Base-by-base conservation (phyloP, 345 rosid genomes). In the Aethionema arabicum region DNA sequence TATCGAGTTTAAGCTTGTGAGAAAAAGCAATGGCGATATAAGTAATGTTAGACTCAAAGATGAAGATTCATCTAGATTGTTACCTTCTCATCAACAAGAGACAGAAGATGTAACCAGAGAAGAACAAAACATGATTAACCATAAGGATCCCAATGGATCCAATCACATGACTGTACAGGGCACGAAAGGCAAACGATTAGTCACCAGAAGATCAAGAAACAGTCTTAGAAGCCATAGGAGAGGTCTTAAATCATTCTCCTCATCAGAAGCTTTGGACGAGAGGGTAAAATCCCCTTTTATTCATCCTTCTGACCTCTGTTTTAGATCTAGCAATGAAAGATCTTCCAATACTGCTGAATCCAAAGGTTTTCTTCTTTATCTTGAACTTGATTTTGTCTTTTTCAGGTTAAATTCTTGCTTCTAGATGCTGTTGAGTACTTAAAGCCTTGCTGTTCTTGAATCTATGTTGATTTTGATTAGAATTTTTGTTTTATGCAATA, bases 171-270 rank as follows among this genome's bases (percentile, higher is more conserved):
- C 46, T 12, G 42, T 54, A 11, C 66, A 52, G 11, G 61, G 69
- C 3, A 61, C 21, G 51, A 75, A 66, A 31, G 72, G 67, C 29
- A 81, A 76, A 67, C 72, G 67, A 21, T 45, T 31, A 4, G 59
- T 48, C 31, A 61, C 52, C 29, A 67, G 70, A 62, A 80, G 70
- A 67, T 47, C 61, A 41, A 77, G 81, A 56, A 54, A 40, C 38
- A 72, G 78, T 54, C 73, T 77, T 48, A 78, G 82, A 64, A 74
- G 40, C 37, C 77, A 77, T 32, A 72, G 69, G 68, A 81, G 73
- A 71, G 42, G 37, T 72, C 53, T 62, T 49, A 57, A 69, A 30
- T 74, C 79, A 4, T 10, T 68, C 67, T 70, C 85, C 13, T 65
- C 80, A 5, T 61, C 65, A 64, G 85, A 80, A 60, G 66, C 66